A percentile compares a stretch with the other conserved stretches of the same genome.
Conservation (phyloP, 1,139 yeast genomes). For the Citeromyces siamensis region DNA sequence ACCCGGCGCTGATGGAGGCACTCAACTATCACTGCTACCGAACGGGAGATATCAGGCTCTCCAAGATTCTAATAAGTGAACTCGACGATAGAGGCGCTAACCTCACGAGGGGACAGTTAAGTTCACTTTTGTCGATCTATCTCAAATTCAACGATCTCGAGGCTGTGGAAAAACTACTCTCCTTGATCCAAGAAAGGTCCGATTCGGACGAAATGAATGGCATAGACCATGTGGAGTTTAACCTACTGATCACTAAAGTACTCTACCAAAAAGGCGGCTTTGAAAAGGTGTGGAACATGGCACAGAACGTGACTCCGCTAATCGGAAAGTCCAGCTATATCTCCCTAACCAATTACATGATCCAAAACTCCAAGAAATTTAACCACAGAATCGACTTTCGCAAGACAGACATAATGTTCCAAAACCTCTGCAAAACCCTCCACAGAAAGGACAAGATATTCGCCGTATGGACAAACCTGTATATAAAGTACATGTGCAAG, state of each 20-base stretch:
- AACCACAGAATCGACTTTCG: slow-evolving; percentile 11
- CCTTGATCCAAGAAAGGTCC: background rate
- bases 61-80: slow-evolving; percentile 18
- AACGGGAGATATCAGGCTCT: slow-evolving; percentile 15
- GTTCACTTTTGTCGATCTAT: slow-evolving; percentile 26
- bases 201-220: slow-evolving; percentile 6
- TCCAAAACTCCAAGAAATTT: slow-evolving; percentile 8
- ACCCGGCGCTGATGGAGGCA: slow-evolving; percentile 22
- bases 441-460: slow-evolving; percentile 13
- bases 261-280: slow-evolving; percentile 8
- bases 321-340: slow-evolving; percentile 14
- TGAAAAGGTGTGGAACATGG: slow-evolving; percentile 16
- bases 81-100: slow-evolving; percentile 8
- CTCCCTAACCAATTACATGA: slow-evolving; percentile 16
- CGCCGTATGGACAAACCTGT: slow-evolving; percentile 15
- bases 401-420: slow-evolving; percentile 12
- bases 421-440: slow-evolving; percentile 6
- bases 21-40: slow-evolving; percentile 21
- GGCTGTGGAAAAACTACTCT: slow-evolving; percentile 25
- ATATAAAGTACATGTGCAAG: slow-evolving; percentile 16
- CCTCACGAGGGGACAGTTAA: slow-evolving; percentile 18
- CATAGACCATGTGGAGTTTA: slow-evolving; percentile 8
- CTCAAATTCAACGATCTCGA: slow-evolving; percentile 24
- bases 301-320: slow-evolving; percentile 8
- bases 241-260: slow-evolving; percentile 7